Conservation (phyloP, 495 filamentous ascomycete species). For the Aspergillus indologenus region DNA sequence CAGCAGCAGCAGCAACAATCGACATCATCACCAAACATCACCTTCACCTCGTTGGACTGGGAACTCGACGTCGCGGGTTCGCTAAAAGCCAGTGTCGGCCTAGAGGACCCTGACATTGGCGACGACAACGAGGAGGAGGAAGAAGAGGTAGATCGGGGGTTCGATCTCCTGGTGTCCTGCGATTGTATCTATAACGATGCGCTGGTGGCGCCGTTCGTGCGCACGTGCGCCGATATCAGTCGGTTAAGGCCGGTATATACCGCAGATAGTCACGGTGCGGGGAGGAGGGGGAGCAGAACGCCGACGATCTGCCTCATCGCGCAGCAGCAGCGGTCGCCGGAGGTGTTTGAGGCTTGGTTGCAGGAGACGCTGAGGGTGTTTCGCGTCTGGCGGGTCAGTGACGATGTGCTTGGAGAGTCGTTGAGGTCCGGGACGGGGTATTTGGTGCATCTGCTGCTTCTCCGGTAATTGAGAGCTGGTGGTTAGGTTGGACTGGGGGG, state of each 20-base stretch:
- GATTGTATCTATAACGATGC: slow-evolving; percentile 90
- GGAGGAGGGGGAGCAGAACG: slow-evolving; percentile 1
- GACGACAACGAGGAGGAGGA: slow-evolving; percentile 10
- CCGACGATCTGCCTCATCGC: slow-evolving; percentile 71
- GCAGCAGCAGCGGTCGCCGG: slow-evolving; percentile 79
- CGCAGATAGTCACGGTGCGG: not conserved
- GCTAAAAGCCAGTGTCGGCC: slow-evolving; percentile 25
- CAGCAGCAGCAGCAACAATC: not conserved
- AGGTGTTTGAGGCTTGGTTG: slow-evolving; percentile 84
- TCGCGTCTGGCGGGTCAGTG: slow-evolving; percentile 72
- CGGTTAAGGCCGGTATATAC: slow-evolving; percentile 43
- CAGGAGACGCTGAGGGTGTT: slow-evolving; percentile 62
- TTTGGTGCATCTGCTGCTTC: slow-evolving; percentile 42
- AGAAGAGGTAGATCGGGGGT: slow-evolving; percentile 30
- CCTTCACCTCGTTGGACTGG: slow-evolving; percentile 46
- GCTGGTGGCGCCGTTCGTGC: slow-evolving; percentile 77
- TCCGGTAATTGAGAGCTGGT: slow-evolving; percentile 15
- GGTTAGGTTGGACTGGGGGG: too few species aligned
- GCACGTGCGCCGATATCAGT: slow-evolving; percentile 79
- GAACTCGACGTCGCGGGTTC: slow-evolving; percentile 36
- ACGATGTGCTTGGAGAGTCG: slow-evolving; percentile 51
- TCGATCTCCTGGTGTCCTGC: slow-evolving; percentile 71
- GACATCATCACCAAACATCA: slow-evolving; percentile 26
- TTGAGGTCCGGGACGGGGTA: slow-evolving; percentile 52
- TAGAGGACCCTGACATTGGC: slow-evolving; percentile 13